A percentile compares a stretch with the other conserved stretches of the same genome.
phyloP scores from a whole-genome alignment of 164 flowering plant genomes.

The Cinnamomum micranthum region DNA sequence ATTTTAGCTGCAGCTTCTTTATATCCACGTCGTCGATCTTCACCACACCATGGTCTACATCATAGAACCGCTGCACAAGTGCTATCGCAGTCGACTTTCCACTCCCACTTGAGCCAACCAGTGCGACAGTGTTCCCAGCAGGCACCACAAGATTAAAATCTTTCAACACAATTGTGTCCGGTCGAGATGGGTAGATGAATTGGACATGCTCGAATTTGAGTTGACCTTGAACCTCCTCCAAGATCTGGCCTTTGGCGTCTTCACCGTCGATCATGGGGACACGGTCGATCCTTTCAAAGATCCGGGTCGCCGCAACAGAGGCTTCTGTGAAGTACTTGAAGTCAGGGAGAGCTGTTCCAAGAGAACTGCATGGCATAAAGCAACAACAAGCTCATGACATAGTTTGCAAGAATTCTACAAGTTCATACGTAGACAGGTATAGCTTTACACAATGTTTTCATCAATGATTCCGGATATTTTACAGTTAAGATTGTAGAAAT shows the following conservation, averaged over 20 bases:
- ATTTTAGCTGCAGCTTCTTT: constrained; percentile 52
- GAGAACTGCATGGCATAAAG: constrained; percentile 47
- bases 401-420: too few relatives aligned
- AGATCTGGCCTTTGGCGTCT: constrained; percentile 43
- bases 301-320: constrained; percentile 66
- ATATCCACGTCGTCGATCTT: constrained; percentile 66
- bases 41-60: constrained; percentile 52
- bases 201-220: constrained; percentile 51
- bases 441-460: too few relatives aligned
- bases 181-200: constrained; percentile 80
- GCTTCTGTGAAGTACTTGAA: constrained; percentile 84
- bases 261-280: constrained; percentile 64
- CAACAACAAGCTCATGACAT: not conserved
- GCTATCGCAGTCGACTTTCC: constrained; percentile 90
- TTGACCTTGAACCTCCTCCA: constrained; percentile 47
- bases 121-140: constrained; percentile 78
- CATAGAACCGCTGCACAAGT: constrained; percentile 76
- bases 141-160: constrained; percentile 65
- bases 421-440: too few relatives aligned
- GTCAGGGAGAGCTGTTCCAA: constrained; percentile 81
- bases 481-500: too few relatives aligned
- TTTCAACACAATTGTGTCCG: constrained; percentile 58
- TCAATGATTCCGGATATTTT: too few relatives aligned
- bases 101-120: constrained; percentile 89
- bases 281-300: constrained; percentile 61